Conservation (phyloP, 257 asterid genomes). For the Cinchona pubescens region DNA sequence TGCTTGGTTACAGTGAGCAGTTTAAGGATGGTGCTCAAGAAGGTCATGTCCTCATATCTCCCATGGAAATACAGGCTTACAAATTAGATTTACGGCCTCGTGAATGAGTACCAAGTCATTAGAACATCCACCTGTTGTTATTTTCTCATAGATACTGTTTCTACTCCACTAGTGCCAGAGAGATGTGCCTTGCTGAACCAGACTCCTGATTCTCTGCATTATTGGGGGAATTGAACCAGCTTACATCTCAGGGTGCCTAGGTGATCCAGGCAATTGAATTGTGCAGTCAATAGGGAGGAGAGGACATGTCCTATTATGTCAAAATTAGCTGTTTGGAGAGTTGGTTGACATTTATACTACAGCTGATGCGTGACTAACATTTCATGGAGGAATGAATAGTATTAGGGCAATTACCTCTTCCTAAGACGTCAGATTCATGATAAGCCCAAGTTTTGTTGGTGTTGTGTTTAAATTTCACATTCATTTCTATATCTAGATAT, state of each 20-base stretch:
- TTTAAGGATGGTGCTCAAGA: conserved; percentile 74
- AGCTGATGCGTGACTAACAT: conserved; percentile 1
- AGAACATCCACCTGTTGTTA: not conserved
- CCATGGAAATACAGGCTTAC: conserved; percentile 97
- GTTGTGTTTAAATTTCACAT: too few relatives aligned
- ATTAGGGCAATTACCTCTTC: not conserved
- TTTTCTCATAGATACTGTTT: not conserved
- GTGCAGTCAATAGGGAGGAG: not conserved
- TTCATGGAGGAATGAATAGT: not conserved
- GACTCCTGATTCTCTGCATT: not conserved
- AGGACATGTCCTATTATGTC: not conserved
- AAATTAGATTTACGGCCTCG: conserved; percentile 62
- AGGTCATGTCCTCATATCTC: conserved; percentile 78
- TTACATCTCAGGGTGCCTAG: not conserved
- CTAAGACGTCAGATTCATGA: not conserved
- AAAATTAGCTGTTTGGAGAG: not conserved
- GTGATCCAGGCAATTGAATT: not conserved
- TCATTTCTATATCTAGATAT: not conserved
- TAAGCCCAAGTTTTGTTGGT: not conserved
- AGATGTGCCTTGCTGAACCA: not conserved
- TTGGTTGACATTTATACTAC: not conserved
- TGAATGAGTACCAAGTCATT: conserved; percentile 14
- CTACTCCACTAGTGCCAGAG: not conserved
- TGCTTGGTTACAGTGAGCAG: conserved; percentile 74
- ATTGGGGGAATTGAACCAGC: not conserved